Evolutionary conservation across 2,329 filamentous ascomycete species (phyloP).

Genomic region (Nigrospora sphaerica): DNA sequence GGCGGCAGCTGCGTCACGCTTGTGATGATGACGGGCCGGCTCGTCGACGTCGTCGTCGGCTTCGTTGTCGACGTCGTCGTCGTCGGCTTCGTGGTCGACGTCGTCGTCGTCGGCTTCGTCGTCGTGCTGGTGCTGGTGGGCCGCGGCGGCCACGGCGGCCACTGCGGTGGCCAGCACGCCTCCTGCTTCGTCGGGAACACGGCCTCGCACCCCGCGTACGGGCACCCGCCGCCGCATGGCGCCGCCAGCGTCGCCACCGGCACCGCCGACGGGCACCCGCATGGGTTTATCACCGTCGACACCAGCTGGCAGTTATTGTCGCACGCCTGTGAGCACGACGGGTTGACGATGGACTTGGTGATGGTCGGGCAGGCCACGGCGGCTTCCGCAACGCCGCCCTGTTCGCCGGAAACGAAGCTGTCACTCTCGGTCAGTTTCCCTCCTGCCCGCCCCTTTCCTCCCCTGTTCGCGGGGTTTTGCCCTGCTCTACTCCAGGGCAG

Average conservation of each 20-base stretch:
- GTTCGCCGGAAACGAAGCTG: background rate
- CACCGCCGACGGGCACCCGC: constrained; percentile 16
- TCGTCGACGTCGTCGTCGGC: constrained; percentile 1
- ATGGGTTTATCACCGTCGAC: constrained; percentile 18
- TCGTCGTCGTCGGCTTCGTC: constrained; percentile 7
- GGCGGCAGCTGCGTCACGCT: constrained; percentile 16
- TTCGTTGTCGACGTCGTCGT: background rate
- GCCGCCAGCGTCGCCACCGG: constrained; percentile 19
- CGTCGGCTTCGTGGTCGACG: constrained; percentile 10
- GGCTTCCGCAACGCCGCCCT: background rate
- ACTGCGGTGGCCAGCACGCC: constrained; percentile 7
- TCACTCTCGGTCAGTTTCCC: too few species aligned
- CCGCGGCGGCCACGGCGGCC: constrained; percentile 9
- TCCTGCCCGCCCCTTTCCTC: too few species aligned
- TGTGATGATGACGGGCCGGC: constrained; percentile 14
- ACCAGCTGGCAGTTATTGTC: constrained; percentile 16
- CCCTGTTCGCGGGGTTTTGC: too few species aligned
- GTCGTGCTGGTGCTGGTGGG: constrained; percentile 9
- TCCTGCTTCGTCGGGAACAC: constrained; percentile 13
- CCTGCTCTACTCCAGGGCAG: too few species aligned
- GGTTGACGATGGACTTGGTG: constrained; percentile 16
- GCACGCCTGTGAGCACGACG: constrained; percentile 14
- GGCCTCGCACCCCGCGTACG: constrained; percentile 19
- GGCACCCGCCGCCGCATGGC: constrained; percentile 19
- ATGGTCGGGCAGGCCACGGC: constrained; percentile 15